Evolutionary conservation across 176 grass and related monocot genomes (phyloP).

Genomic region (Echinochloa phyllopogon): DNA sequence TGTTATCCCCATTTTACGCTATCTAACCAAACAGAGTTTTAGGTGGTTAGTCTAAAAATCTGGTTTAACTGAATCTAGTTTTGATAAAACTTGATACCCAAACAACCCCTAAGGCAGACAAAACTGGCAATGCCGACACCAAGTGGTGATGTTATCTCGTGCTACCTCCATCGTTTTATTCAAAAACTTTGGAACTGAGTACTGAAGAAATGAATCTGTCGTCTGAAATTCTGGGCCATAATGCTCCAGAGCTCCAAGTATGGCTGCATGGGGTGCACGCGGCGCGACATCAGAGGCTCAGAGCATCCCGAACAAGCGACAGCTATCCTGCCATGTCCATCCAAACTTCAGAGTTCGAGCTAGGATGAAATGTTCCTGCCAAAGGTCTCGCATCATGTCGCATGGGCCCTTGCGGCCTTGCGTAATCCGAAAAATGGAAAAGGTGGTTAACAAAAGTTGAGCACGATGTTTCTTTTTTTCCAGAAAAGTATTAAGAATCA

Average conservation of each 20-base stretch:
- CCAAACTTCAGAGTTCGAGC: conserved; percentile 7
- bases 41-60: no score
- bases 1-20: no score
- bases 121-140: not conserved
- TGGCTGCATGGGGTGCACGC: not conserved
- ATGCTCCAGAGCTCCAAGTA: not conserved
- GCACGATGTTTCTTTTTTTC: not conserved
- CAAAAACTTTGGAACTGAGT: no score
- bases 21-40: no score
- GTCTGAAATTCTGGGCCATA: not conserved
- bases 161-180: no score
- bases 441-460: not conserved
- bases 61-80: no score
- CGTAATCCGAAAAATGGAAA: not conserved
- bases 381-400: not conserved
- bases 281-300: not conserved
- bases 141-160: not conserved
- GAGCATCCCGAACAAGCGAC: not conserved
- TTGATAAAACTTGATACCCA: no score
- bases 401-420: not conserved
- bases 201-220: not conserved
- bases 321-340: not conserved
- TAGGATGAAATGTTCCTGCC: not conserved
- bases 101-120: not conserved
- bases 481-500: conserved; percentile 16